Base-by-base conservation (phyloP, 2,329 filamentous ascomycete genomes). In the Aureobasidium sp. region DNA sequence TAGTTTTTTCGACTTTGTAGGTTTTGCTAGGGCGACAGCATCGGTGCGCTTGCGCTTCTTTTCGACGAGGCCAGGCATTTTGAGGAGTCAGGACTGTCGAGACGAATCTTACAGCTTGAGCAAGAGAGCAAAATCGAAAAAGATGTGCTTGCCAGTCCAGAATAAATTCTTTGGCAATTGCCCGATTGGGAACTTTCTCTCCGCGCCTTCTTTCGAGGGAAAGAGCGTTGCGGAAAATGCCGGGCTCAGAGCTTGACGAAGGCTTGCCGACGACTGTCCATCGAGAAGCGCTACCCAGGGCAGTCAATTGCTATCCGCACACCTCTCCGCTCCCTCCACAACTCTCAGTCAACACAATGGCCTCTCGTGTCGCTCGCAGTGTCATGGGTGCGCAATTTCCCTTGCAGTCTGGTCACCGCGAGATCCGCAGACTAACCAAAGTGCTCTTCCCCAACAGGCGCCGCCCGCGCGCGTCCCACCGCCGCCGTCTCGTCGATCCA, bases 321-420 rank as follows among this genome's bases (percentile, higher is more conserved):
- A 21, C 41, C 39, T 47, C 51, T 53, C 51, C 51, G 41, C 51
- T 53, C 44, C 34, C 44, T 48, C 19, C 62, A 67, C 69, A 68
- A 71, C 70, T 74, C 77, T 76, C 75, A 74, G 72, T 74, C 75
- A 69, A 80, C 74, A 87, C 79, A 86, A 97, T 97, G 91, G 91
- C 91, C 81, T 95, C 89, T 76, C 89, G 90, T 81, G 82, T 97
- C 79, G 89, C 86, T 82, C 90, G 88, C 83, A 90, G 84, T 81
- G 89, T 90, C 78, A 79, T 91, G 77, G 88, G 91, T 97, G 84
- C 74, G 89, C 84, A 52, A 57, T 56, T 50, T 30, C 56, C 49
- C 57, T 64, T 58, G 57, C 27, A 24, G 12, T 30, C 25, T 44
- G 12, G 25, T 25, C 17, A n/a, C n/a, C n/a, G 2, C 27, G 7